Evolutionary conservation across 768 basidiomycete genomes (phyloP).

Genomic region (Nidularia sp.): DNA sequence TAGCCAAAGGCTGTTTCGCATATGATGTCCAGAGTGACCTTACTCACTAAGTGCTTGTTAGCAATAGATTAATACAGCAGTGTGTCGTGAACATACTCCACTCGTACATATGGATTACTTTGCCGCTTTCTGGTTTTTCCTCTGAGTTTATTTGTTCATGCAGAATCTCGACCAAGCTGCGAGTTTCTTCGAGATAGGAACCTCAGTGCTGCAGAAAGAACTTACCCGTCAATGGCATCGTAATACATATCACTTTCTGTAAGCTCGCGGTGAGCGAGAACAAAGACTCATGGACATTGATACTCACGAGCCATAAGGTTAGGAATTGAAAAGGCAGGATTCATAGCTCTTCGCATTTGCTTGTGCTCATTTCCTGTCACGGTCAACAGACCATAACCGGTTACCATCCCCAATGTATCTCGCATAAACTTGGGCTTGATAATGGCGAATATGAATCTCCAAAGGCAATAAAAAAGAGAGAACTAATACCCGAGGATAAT

Average conservation of each 20-base stretch:
- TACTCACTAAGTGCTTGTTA: constrained; percentile 22
- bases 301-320: constrained; percentile 34
- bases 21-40: constrained; percentile 37
- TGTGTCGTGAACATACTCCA: constrained; percentile 22
- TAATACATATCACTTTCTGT: constrained; percentile 21
- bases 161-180: constrained; percentile 30
- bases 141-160: constrained; percentile 18
- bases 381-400: constrained; percentile 43
- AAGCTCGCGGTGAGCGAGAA: neutral
- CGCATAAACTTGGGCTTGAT: constrained; percentile 39
- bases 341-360: constrained; percentile 47
- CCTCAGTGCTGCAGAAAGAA: neutral
- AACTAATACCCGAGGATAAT: constrained; percentile 35
- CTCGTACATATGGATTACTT: constrained; percentile 27
- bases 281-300: neutral
- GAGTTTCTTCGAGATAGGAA: neutral
- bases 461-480: neutral
- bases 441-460: neutral
- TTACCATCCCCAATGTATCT: constrained; percentile 33
- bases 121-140: constrained; percentile 15
- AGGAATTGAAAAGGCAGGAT: constrained; percentile 45
- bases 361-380: constrained; percentile 46
- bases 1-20: constrained; percentile 37
- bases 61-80: neutral
- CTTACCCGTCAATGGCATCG: constrained; percentile 34